Conservation (phyloP, 2,329 filamentous ascomycete species). For the Ophiostoma sp. region DNA sequence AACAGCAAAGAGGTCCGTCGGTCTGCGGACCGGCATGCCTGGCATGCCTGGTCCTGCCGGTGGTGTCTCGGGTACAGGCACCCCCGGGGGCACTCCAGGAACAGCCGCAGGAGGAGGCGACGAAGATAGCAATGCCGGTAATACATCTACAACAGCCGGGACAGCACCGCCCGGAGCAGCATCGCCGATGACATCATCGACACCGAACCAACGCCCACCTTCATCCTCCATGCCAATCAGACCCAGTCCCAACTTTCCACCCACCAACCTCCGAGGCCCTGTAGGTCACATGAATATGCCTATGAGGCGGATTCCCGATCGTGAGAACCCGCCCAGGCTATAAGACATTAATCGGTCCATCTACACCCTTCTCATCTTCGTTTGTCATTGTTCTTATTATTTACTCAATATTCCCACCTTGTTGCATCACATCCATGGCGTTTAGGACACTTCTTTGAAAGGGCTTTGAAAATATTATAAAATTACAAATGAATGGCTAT, state of each 20-base stretch:
- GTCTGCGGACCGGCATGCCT: conserved; percentile 13
- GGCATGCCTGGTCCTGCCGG: background rate
- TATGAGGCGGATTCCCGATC: conserved; percentile 24
- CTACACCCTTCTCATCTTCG: background rate
- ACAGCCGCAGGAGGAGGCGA: background rate
- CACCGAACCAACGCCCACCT: background rate
- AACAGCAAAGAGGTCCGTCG: conserved; percentile 23
- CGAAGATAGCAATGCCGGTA: background rate
- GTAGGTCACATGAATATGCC: conserved; percentile 15
- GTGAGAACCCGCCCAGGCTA: conserved; percentile 27
- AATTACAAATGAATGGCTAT: background rate
- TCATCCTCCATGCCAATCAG: background rate
- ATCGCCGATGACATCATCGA: background rate
- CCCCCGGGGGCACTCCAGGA: background rate
- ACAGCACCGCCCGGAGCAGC: background rate
- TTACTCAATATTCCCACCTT: background rate
- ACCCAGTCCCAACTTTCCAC: background rate
- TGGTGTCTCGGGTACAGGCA: background rate
- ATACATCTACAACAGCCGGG: background rate
- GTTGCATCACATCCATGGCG: background rate
- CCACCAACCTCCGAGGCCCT: background rate
- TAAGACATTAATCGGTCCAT: background rate
- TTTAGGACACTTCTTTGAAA: background rate
- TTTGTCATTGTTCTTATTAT: background rate
- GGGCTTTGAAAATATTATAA: too few relatives aligned